phyloP scores from a whole-genome alignment of 805 yeast species.

The Myxozyma neglecta region DNA sequence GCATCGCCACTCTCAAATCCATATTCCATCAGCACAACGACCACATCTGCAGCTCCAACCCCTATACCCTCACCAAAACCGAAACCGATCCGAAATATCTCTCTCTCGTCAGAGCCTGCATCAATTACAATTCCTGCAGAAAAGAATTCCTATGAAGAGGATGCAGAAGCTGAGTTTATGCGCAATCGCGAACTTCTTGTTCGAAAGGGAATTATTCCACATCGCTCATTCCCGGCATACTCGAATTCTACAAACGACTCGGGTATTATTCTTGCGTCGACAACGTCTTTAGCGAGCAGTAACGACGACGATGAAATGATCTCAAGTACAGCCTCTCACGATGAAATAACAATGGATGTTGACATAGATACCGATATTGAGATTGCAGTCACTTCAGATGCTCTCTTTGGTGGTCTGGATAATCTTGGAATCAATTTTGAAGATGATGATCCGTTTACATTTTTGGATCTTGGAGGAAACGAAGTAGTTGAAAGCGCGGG shows the following conservation, averaged over 20 bases:
- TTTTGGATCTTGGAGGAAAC: conserved; percentile 22
- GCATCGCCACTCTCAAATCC: conserved; percentile 2
- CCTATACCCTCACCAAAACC: conserved; percentile 9
- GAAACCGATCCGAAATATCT: background rate
- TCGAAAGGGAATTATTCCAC: conserved; percentile 11
- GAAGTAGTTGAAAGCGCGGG: conserved; percentile 21
- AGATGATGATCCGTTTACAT: conserved; percentile 25
- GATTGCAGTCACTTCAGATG: background rate
- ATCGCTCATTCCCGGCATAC: background rate
- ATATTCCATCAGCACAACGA: background rate
- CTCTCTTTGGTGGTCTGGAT: conserved; percentile 2
- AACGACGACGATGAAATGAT: conserved; percentile 27
- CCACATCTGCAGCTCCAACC: conserved; percentile 10
- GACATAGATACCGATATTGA: conserved; percentile 17
- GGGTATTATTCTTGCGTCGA: conserved; percentile 5
- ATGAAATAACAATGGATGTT: conserved; percentile 20
- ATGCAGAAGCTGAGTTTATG: conserved; percentile 24
- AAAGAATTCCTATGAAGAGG: conserved; percentile 28
- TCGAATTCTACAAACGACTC: conserved; percentile 1
- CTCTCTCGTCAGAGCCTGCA: conserved; percentile 22
- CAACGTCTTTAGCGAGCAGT: background rate
- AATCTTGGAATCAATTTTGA: background rate
- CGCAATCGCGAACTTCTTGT: conserved; percentile 23
- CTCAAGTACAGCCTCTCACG: conserved; percentile 22
- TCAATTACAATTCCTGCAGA: conserved; percentile 30